These are phyloP conservation scores for Cytospora piceicola DNA, from an alignment of 2,329 filamentous ascomycete genomes.

Conservation along the genomic window DNA sequence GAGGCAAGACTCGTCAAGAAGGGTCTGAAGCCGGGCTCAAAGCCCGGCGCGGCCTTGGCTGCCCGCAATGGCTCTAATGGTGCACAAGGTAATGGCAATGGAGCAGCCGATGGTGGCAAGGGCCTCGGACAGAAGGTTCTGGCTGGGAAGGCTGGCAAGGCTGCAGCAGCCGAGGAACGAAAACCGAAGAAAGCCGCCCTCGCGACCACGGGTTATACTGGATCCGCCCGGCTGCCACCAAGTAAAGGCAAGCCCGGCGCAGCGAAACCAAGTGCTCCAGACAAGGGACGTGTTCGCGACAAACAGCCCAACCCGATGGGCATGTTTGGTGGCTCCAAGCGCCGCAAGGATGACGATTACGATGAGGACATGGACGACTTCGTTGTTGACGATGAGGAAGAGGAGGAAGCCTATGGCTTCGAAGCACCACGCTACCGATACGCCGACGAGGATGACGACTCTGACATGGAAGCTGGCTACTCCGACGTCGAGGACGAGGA, in stretches of 20 bases:
- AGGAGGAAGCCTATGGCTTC: conserved; percentile 45
- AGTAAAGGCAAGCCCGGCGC: conserved; percentile 38
- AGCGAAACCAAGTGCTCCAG: conserved; percentile 36
- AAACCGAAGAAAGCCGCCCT: conserved; percentile 64
- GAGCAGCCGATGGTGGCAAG: conserved; percentile 17
- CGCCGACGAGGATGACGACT: conserved; percentile 67
- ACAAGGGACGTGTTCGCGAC: conserved; percentile 31
- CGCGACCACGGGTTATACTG: conserved; percentile 68
- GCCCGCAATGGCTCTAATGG: conserved; percentile 33
- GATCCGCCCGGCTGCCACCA: conserved; percentile 64
- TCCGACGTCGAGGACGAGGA: conserved; percentile 78
- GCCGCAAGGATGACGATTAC: conserved; percentile 61
- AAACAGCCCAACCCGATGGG: conserved; percentile 38
- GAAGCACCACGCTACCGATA: conserved; percentile 45
- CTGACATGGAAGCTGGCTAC: conserved; percentile 78
- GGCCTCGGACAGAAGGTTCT: conserved; percentile 16
- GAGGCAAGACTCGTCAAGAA: conserved; percentile 39
- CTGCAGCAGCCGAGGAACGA: conserved; percentile 51
- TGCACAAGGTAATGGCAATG: conserved; percentile 23
- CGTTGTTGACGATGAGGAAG: conserved; percentile 64
- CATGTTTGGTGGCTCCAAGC: conserved; percentile 35
- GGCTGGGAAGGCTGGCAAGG: conserved; percentile 33
- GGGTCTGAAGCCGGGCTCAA: conserved; percentile 28
- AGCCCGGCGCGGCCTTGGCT: conserved; percentile 15
- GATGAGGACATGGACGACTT: conserved; percentile 64